A percentile compares a stretch with the other conserved stretches of the same genome.
phyloP scores from a whole-genome alignment of 2,329 filamentous ascomycete genomes.

The Penicillium sp. region DNA sequence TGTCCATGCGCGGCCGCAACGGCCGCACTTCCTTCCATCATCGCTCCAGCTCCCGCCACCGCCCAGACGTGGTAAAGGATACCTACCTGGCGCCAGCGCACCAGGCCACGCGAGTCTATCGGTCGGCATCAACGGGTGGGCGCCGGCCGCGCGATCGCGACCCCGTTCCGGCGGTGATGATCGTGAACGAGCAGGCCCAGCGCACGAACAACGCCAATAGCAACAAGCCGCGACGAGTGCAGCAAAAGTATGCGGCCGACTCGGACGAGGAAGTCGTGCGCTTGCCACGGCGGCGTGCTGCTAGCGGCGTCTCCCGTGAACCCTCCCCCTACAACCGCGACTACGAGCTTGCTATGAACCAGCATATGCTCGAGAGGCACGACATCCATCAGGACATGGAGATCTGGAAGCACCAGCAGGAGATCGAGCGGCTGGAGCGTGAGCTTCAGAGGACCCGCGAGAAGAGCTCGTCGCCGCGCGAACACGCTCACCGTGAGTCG shows the following conservation, averaged over 20 bases:
- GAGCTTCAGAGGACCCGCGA: slow-evolving; percentile 30
- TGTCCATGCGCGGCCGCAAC: slow-evolving; percentile 29
- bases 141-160: slow-evolving; percentile 27
- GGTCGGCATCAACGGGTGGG: slow-evolving; percentile 38
- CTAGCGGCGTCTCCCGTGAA: slow-evolving; percentile 26
- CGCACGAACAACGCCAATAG: slow-evolving; percentile 26
- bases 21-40: slow-evolving; percentile 23
- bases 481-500: slow-evolving; percentile 13
- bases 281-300: slow-evolving; percentile 22
- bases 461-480: slow-evolving; percentile 7
- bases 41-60: slow-evolving; percentile 36
- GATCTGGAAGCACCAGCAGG: slow-evolving; percentile 35
- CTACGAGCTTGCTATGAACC: slow-evolving; percentile 34
- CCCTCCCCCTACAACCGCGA: slow-evolving; percentile 32
- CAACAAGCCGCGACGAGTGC: slow-evolving; percentile 26
- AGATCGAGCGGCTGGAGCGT: slow-evolving; percentile 37
- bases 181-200: slow-evolving; percentile 36
- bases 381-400: slow-evolving; percentile 37
- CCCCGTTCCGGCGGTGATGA: slow-evolving; percentile 24
- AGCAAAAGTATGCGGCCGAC: slow-evolving; percentile 22
- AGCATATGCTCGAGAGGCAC: slow-evolving; percentile 35
- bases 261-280: slow-evolving; percentile 27
- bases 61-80: slow-evolving; percentile 23
- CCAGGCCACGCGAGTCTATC: slow-evolving; percentile 25
- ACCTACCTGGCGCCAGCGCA: slow-evolving; percentile 28